Evolutionary conservation across 2,329 filamentous ascomycete genomes (phyloP).

Genomic region (Nigrospora sphaerica): DNA sequence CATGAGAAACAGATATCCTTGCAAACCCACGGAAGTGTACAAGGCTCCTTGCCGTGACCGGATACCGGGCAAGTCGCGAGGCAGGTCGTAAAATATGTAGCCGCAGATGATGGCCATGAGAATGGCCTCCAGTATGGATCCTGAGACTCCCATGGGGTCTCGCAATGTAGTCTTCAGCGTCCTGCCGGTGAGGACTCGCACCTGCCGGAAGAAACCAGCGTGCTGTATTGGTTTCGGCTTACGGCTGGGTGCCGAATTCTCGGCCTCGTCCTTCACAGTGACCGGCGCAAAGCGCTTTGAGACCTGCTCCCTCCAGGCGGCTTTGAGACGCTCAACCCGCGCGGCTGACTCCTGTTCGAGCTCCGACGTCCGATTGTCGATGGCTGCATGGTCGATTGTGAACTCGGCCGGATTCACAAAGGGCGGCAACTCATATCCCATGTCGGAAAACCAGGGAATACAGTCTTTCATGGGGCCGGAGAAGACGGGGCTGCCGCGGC

Average conservation of each 20-base stretch:
- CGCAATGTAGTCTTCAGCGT: conserved; percentile 66
- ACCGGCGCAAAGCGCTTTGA: conserved; percentile 15
- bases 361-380: conserved; percentile 64
- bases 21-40: conserved; percentile 64
- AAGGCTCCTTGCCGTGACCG: conserved; percentile 66
- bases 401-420: conserved; percentile 77
- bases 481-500: conserved; percentile 61
- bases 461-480: conserved; percentile 53
- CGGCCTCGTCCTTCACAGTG: conserved; percentile 8
- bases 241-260: neutral
- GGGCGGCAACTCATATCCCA: conserved; percentile 55
- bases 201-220: conserved; percentile 54
- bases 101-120: conserved; percentile 66
- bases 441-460: conserved; percentile 54
- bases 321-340: conserved; percentile 55
- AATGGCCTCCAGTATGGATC: conserved; percentile 62
- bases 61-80: conserved; percentile 62
- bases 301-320: conserved; percentile 46
- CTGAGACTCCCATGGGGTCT: conserved; percentile 70
- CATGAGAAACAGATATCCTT: conserved; percentile 69
- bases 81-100: conserved; percentile 64
- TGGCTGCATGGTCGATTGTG: conserved; percentile 65
- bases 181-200: conserved; percentile 58
- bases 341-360: conserved; percentile 52
- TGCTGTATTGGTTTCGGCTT: conserved; percentile 23